Evolutionary conservation across 495 filamentous ascomycete genomes (phyloP), one percentile per base, ranked within the genome.

Genomic region (Symbiotaphrina buchneri): DNA sequence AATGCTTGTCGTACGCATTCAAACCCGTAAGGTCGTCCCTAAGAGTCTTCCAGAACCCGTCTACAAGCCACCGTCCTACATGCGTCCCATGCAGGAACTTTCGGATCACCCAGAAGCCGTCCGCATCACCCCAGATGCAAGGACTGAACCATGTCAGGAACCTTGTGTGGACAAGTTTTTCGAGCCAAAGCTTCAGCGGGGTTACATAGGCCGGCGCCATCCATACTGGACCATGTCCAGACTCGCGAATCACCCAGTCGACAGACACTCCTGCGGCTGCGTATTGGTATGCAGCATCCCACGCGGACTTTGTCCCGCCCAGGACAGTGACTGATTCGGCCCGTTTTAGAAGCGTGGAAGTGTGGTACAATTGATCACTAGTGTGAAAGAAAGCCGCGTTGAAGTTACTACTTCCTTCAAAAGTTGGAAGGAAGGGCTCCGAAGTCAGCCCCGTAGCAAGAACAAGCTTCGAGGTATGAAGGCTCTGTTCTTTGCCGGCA

Each of bases 211-310:
- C 49, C 2, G 71, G 71, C 2, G 64, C 53, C 63, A 85, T 79
- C 64, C 72, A 84, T 6, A 41, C 42, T 0, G 75, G 72, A 0
- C 79, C 81, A 45, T 77, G 68, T 2, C 81, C 81, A 5, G 61
- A 73, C 21, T 68, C 64, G 34, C 83, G 63, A 36, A 92, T 82
- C 18, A 91, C 54, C 78, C 70, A 80, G 38, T 80, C 59, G 2
- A 91, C 74, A 19, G 66, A 51, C 29, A 73, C 54, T 2, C 74
- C 78, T 1, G 59, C 53, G 0, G 61, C 56, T 1, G 67, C 73
- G 41, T 68, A 74, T 2, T 61, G 55, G 40, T 82, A 82, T 0
- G 68, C 78, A 2, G 67, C 66, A 55, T 90, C 82, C 58, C 65
- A 82, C 1, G 64, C 75, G 3, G 71, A 77, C 45, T 90, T 91